Evolutionary conservation across 2,329 filamentous ascomycete species (phyloP).

Genomic region (Leptographium flavum): DNA sequence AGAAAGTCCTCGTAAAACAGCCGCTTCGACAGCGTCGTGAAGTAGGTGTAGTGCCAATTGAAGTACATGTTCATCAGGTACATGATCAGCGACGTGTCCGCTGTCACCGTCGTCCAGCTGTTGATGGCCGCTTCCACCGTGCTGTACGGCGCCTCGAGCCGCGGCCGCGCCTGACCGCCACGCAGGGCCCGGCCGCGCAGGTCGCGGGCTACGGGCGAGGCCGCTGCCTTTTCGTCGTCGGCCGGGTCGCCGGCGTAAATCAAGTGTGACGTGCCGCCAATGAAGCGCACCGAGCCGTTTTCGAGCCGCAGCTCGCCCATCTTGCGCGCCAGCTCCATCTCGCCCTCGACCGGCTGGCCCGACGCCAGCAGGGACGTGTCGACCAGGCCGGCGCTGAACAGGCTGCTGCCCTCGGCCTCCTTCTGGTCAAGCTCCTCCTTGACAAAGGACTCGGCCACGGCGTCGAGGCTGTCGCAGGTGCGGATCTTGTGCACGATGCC

Average conservation of each 20-base stretch:
- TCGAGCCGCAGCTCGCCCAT: conserved; percentile 85
- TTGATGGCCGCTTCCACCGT: conserved; percentile 54
- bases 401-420: conserved; percentile 17
- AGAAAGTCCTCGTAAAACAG: conserved; percentile 80
- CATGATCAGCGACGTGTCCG: conserved; percentile 61
- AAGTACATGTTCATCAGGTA: conserved; percentile 98
- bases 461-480: conserved; percentile 58
- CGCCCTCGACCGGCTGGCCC: conserved; percentile 32
- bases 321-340: conserved; percentile 75
- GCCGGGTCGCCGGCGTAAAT: conserved; percentile 56
- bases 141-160: conserved; percentile 24
- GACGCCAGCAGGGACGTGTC: conserved; percentile 17
- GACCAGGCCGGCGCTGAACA: not conserved
- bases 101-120: conserved; percentile 79
- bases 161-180: conserved; percentile 19
- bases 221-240: not conserved
- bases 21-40: conserved; percentile 75
- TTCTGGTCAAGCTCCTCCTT: conserved; percentile 24
- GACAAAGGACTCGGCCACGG: conserved; percentile 37
- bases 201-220: not conserved
- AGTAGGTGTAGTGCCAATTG: conserved; percentile 94
- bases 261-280: conserved; percentile 86
- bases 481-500: conserved; percentile 75
- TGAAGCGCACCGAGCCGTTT: conserved; percentile 77
- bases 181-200: not conserved